Evolutionary conservation across 495 filamentous ascomycete species (phyloP), one percentile per base, ranked within the genome.

Genomic region (Penicillium subrubescens): DNA sequence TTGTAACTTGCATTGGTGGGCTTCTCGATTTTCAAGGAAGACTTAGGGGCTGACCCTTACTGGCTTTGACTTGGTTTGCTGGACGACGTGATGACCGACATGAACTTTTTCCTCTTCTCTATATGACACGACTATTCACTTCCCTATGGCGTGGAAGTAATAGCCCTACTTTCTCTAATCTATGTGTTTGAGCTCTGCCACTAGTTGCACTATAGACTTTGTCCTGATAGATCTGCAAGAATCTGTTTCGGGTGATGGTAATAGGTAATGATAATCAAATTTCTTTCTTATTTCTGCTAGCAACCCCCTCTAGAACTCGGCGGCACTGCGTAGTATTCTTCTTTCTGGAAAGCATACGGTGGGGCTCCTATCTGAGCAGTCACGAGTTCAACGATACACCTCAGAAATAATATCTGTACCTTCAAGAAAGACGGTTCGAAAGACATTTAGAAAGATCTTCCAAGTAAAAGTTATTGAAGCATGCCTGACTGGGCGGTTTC

Each of bases 61-160:
- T 59, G 44, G 57, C 23, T 54, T 37, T 60, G 12, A 17, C 12
- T 41, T 54, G 39, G 14, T 46, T 58, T 12, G n/a, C 57, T 54
- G 33, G 39, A 69, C 53, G 67, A 69, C 52, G 25, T 69, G 44
- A 69, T 63, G 67, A 69, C 53, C 35, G 67, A 61, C 39, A 69
- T 63, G 67, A 69, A 53, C 37, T 31, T 61, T 41, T 41, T 17
- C 5, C 39, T 56, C 34, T 62, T 59, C 62, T 59, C 8, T 48
- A 48, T 48, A 48, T 17, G 48, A 51, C n/a, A 21, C 27, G 25
- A 25, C 25, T 52, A 5, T 8, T 31, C 1, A 27, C 46, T 31
- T 29, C 27, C 48, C 5, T 8, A 52, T n/a, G 31, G 7, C 25
- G 1, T 6, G 23, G 48, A 17, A 29, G 27, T 52, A 6, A 52